Evolutionary conservation across 2,329 filamentous ascomycete species (phyloP), one percentile per base, ranked within the genome.

Genomic region (Ophiosphaerella herpotricha): DNA sequence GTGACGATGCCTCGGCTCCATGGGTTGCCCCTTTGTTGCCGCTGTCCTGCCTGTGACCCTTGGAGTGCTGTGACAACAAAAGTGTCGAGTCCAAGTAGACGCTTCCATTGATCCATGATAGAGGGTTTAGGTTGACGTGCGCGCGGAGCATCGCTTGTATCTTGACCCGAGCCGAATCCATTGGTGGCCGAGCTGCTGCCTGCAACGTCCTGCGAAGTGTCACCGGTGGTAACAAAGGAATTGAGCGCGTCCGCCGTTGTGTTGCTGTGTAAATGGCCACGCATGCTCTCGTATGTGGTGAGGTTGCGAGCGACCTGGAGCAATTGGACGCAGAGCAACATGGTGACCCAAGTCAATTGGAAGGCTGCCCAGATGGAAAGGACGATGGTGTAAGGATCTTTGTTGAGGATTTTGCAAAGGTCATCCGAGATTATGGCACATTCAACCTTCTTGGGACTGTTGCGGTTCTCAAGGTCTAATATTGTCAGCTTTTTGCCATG

Each of bases 231-330:
- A 64, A 96, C 85, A 45, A 89, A 89, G 0, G 87, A 85, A 6
- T 86, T 86, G 29, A 92, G 77, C 1, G 86, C 84, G 53, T 83
- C 81, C 46, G 77, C 78, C 55, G 79, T 76, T 34, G 78, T 80
- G 45, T 79, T 74, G 46, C 79, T 80, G 55, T 88, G 81, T 50
- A 85, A 82, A 54, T 91, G 82, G 43, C 90, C 88, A 56, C 87
- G 86, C 92, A 99, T 97, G 73, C 92, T 96, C 75, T 99, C 94
- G 74, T 90, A 97, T 0, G 94, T 99, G 1, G 94, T 99, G 79
- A 96, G 88, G 49, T 92, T 95, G 54, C 91, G 86, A 0, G 91
- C 89, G 43, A 99, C 87, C 70, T 99, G 94, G 43, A 97, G 82
- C 43, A 97, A 85, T 71, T 99, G 95, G 5, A 97, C 95, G 57